Evolutionary conservation across 1,284 basidiomycete species (phyloP).

Genomic region (Anthracocystis panici-leucophaei): DNA sequence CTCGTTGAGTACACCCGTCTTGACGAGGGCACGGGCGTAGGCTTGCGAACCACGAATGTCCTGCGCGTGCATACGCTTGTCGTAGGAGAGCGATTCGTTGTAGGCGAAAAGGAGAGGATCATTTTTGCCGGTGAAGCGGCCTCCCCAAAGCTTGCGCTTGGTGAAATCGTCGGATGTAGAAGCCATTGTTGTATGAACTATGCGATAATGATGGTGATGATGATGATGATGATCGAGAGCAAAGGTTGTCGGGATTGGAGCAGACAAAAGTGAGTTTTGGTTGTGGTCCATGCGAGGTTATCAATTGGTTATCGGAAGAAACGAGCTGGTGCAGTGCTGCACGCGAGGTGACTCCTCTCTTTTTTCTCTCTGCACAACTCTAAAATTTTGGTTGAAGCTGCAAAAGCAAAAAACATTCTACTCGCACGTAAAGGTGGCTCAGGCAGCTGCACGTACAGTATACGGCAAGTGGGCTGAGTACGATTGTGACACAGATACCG

Average conservation of each 20-base stretch:
- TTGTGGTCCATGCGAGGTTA: constrained; percentile 10
- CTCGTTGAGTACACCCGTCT: constrained; percentile 82
- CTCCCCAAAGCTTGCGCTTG: constrained; percentile 69
- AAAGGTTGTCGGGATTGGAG: too few species aligned
- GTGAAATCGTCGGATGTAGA: constrained; percentile 61
- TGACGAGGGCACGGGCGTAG: constrained; percentile 86
- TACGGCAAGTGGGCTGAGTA: too few species aligned
- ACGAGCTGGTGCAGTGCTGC: too few species aligned
- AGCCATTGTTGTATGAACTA: constrained; percentile 16
- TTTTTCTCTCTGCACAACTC: not conserved
- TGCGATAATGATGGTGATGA: too few species aligned
- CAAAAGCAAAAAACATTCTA: too few species aligned
- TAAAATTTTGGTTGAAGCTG: too few species aligned
- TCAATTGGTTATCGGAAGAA: not conserved
- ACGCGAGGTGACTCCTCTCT: not conserved
- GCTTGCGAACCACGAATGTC: constrained; percentile 96
- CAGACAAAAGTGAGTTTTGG: not conserved
- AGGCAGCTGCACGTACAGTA: too few species aligned
- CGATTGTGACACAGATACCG: too few species aligned
- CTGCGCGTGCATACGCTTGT: constrained; percentile 89
- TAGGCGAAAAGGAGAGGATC: constrained; percentile 67
- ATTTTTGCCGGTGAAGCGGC: constrained; percentile 67
- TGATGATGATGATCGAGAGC: not conserved
- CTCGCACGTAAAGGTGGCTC: too few species aligned
- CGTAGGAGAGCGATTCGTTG: constrained; percentile 83